These are phyloP conservation scores for Rhodotorula diobovata DNA, from an alignment of 768 basidiomycete genomes.

Conservation along the genomic window DNA sequence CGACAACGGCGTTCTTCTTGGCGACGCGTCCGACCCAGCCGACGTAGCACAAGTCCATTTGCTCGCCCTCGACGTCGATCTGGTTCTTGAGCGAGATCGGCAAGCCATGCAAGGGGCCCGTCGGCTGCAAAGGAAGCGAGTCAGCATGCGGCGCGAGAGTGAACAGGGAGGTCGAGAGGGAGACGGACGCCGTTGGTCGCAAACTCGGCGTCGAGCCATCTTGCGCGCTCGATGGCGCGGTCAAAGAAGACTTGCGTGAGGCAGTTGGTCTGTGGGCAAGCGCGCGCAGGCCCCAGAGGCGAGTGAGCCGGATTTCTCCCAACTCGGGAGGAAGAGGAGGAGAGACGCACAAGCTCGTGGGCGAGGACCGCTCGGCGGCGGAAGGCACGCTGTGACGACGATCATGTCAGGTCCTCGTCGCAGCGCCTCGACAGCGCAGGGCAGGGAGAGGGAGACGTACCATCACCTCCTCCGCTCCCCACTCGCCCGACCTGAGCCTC, in stretches of 20 bases:
- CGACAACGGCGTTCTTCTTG: slow-evolving; percentile 60
- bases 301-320: not conserved
- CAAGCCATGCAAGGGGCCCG: slow-evolving; percentile 48
- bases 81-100: slow-evolving; percentile 38
- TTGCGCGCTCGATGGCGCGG: slow-evolving; percentile 63
- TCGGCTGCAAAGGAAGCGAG: not conserved
- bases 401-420: not conserved
- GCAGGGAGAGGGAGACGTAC: not conserved
- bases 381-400: slow-evolving; percentile 57
- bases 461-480: slow-evolving; percentile 51
- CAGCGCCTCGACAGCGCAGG: not conserved
- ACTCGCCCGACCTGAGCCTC: slow-evolving; percentile 56
- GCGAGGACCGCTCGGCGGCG: slow-evolving; percentile 72
- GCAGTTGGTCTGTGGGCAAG: slow-evolving; percentile 61
- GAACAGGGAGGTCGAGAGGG: slow-evolving; percentile 53
- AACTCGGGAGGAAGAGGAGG: not conserved
- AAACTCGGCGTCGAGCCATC: slow-evolving; percentile 62
- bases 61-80: slow-evolving; percentile 10
- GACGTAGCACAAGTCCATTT: slow-evolving; percentile 56
- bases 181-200: slow-evolving; percentile 54
- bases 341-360: slow-evolving; percentile 61
- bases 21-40: slow-evolving; percentile 59
- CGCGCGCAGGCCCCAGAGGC: no score
- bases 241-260: slow-evolving; percentile 76
- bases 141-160: not conserved